Base-by-base conservation (phyloP, 495 filamentous ascomycete species). In the Amniculicola lignicola region DNA sequence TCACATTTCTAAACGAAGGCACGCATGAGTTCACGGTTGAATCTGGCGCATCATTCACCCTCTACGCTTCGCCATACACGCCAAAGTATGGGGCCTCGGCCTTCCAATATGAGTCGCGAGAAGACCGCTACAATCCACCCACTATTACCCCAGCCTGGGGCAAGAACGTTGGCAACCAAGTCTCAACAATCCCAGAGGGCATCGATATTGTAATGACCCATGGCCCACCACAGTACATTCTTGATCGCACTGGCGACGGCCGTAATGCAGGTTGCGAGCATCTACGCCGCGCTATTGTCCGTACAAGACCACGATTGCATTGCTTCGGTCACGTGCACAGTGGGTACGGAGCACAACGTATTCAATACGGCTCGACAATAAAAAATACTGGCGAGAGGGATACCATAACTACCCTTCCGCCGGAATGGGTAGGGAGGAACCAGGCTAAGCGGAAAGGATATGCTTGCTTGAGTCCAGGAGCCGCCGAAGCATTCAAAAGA, bases 261-360 rank as follows among this genome's bases (percentile, higher is more conserved):
- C 15, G 46, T 3, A 40, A 15, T 18, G 51, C 53, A 2, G 59
- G 59, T 11, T 62, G 59, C 31, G 42, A 51, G 18, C 53, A 62
- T 19, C 48, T 65, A 14, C 37, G 42, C 12, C 12, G 44, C 22
- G 81, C 81, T 0, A 72, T 74, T 4, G 44, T 51, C 35, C 61
- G 76, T 22, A 72, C 71, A 10, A 71, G 65, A 39, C 81, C 81
- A 1, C 67, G 69, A 21, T 27, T 84, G 28, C 79, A 83, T 68
- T 75, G 79, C 19, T 84, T 83, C 58, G 81, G 81, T 1, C 81
- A 84, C 70, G 78, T 84, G 10, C 81, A 84, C 67, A 59, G 69
- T 23, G 64, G 66, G 3, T 58, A 68, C 51, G 72, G 72, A 1
- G 35, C 57, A 0, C 52, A 56, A 28, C 35, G 59, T 1, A 37